Percentiles rank a stretch among this genome's conserved stretches.
These are phyloP conservation scores for Candolleomyces eurysporus DNA, from an alignment of 768 basidiomycete species.

Conservation along the genomic window DNA sequence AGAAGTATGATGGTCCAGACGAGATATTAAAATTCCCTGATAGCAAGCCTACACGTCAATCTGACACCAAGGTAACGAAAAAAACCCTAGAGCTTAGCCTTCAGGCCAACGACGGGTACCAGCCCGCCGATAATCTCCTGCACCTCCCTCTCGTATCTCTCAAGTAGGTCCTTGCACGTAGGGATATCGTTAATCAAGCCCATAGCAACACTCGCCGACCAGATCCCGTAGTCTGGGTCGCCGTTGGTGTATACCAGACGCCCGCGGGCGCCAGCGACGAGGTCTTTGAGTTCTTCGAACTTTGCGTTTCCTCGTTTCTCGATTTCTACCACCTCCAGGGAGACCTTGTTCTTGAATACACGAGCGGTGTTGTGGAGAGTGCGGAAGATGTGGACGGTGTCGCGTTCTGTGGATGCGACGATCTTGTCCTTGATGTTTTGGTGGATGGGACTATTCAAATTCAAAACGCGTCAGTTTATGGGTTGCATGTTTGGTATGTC, in stretches of 20 bases:
- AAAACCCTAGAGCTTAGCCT: slow-evolving; percentile 37
- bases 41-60: too few species aligned
- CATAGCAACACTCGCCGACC: slow-evolving; percentile 65
- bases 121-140: slow-evolving; percentile 62
- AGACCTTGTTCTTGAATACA: slow-evolving; percentile 84
- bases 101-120: slow-evolving; percentile 24
- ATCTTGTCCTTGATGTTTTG: slow-evolving; percentile 89
- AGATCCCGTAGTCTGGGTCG: slow-evolving; percentile 85
- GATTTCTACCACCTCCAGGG: slow-evolving; percentile 80
- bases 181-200: slow-evolving; percentile 84
- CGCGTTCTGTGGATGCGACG: slow-evolving; percentile 75
- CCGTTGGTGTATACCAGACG: slow-evolving; percentile 78
- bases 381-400: slow-evolving; percentile 89
- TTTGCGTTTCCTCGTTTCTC: slow-evolving; percentile 83
- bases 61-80: too few species aligned
- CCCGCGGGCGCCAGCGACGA: slow-evolving; percentile 72
- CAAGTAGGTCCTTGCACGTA: slow-evolving; percentile 71
- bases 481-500: not conserved
- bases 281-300: slow-evolving; percentile 80
- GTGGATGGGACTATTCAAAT: slow-evolving; percentile 66
- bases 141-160: slow-evolving; percentile 70
- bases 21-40: too few species aligned
- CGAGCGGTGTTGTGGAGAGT: slow-evolving; percentile 80
- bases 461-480: not conserved
- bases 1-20: too few species aligned